These are phyloP conservation scores for Verticillium longisporum DNA, from an alignment of 2,329 filamentous ascomycete genomes.

Conservation along the genomic window DNA sequence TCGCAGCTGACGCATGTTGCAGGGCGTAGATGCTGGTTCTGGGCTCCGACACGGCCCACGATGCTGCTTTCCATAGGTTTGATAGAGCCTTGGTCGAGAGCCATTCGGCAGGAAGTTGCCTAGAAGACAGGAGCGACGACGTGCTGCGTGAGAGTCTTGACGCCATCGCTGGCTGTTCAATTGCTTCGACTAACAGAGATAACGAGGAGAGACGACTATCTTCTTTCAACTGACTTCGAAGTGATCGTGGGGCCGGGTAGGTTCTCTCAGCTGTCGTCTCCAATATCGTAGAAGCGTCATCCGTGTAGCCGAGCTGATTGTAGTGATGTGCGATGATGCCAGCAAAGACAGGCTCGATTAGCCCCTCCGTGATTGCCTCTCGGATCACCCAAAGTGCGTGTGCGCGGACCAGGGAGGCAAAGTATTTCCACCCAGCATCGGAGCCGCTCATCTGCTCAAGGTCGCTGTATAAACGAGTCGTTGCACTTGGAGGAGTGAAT, in stretches of 20 bases:
- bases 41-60: not conserved
- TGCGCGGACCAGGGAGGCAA: conserved; percentile 36
- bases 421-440: conserved; percentile 35
- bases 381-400: conserved; percentile 37
- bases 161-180: not conserved
- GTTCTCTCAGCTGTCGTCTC: conserved; percentile 23
- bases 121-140: conserved; percentile 1
- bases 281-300: conserved; percentile 35
- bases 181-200: conserved; percentile 22
- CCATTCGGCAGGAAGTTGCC: not conserved
- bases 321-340: conserved; percentile 35
- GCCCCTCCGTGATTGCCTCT: conserved; percentile 31
- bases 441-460: conserved; percentile 35
- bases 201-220: conserved; percentile 21
- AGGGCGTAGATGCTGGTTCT: not conserved
- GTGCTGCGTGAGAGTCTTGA: not conserved
- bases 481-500: conserved; percentile 28
- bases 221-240: conserved; percentile 21
- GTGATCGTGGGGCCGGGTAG: conserved; percentile 26
- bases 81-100: not conserved
- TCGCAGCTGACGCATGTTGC: not conserved
- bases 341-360: conserved; percentile 33
- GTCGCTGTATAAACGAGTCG: conserved; percentile 39
- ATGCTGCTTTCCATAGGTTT: not conserved
- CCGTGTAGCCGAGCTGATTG: conserved; percentile 21